Evolutionary conservation across 768 basidiomycete species (phyloP), one percentile per base, ranked within the genome.

Genomic region (Rubroboletus pulcherrimus): DNA sequence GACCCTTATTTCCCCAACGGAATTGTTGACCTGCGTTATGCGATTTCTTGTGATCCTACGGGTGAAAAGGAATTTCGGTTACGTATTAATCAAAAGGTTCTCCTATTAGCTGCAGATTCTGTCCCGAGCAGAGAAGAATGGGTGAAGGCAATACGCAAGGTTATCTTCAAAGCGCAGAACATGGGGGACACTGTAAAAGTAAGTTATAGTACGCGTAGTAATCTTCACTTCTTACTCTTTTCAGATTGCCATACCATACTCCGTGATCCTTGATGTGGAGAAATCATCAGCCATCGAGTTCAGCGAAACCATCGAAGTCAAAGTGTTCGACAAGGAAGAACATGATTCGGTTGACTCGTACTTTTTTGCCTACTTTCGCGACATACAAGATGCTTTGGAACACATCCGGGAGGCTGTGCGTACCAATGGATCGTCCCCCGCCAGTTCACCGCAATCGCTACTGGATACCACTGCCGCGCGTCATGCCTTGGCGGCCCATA

Each of bases 1-100:
- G 94, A 99, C 64, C 96, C 95, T 2, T 99, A 99, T 73, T 99
- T 99, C 70, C 91, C 95, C 11, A 91, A 94, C 61, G 97, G 94
- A 26, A 93, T 98, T 53, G 80, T 95, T n/a, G 93, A 97, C 65
- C 75, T 99, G 33, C 90, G 94, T 57, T 98, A 98, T 71, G 89
- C 90, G 7, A 88, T 92, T 43, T 82, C 89, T 24, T 97, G 96
- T 68, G 95, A 98, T 51, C 77, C 91, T 0, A 73, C 78, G 4
- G 81, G 83, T 14, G 89, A 93, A 63, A 88, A 79, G 63, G 90
- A 86, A 42, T 86, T 98, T 66, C 88, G 89, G 44, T 70, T 98
- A 21, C 78, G 90, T 33, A 95, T 93, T 7, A 89, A 89, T 64
- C 86, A 92, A 68, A 89, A 87, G 73, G 81, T 75, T 14, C 77